Evolutionary conservation across 2,329 filamentous ascomycete species (phyloP).

Genomic region (Phialophora verrucosa): DNA sequence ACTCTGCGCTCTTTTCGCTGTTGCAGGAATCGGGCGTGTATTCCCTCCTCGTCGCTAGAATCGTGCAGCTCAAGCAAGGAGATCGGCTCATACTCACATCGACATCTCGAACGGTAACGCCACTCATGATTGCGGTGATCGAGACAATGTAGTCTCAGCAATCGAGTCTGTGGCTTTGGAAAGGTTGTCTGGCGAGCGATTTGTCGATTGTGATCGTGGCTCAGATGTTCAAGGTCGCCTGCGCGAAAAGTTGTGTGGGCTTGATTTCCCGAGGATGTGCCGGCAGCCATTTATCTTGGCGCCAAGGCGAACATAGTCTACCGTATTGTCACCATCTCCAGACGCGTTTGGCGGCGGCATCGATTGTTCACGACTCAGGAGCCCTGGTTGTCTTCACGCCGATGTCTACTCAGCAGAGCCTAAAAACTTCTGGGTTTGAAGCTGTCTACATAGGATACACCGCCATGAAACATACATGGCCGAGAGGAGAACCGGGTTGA

Average conservation of each 20-base stretch:
- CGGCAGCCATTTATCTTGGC: background rate
- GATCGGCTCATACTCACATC: constrained; percentile 56
- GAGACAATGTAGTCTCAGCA: constrained; percentile 34
- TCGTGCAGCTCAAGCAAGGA: background rate
- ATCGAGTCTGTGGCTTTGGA: constrained; percentile 27
- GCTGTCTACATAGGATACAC: background rate
- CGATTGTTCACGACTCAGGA: background rate
- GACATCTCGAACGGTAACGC: constrained; percentile 71
- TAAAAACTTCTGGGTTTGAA: background rate
- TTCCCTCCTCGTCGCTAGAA: background rate
- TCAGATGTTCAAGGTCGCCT: constrained; percentile 17
- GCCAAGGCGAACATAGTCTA: background rate
- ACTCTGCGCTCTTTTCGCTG: background rate
- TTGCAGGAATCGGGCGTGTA: background rate
- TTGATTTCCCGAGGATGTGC: constrained; percentile 12
- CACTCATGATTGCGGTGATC: constrained; percentile 65
- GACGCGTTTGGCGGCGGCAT: background rate
- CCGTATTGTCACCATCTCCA: background rate
- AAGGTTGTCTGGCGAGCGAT: constrained; percentile 19
- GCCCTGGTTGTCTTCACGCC: background rate
- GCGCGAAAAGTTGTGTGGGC: constrained; percentile 26
- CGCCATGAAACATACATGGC: background rate
- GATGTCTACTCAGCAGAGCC: background rate
- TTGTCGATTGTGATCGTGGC: constrained; percentile 17
- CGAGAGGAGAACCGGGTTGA: background rate